Evolutionary conservation across 2,329 filamentous ascomycete genomes (phyloP).

Genomic region (Colletotrichum tropicicola): DNA sequence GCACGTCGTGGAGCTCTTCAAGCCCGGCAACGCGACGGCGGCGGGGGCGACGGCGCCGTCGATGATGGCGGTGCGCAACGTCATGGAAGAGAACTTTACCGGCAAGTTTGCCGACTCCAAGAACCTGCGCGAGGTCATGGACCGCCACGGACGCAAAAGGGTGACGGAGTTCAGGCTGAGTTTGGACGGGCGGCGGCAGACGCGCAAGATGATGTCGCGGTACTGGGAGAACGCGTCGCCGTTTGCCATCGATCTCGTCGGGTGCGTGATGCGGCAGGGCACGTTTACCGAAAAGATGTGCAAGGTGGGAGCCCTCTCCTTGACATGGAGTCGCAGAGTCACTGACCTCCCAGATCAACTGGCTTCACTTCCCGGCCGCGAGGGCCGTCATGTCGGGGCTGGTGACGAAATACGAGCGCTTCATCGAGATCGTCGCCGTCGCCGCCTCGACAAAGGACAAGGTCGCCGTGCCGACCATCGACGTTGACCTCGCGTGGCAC

Average conservation of each 20-base stretch:
- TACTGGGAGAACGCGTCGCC: constrained; percentile 51
- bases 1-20: constrained; percentile 15
- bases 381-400: constrained; percentile 67
- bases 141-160: constrained; percentile 7
- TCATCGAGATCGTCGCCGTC: constrained; percentile 62
- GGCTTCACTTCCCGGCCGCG: constrained; percentile 73
- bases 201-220: constrained; percentile 50
- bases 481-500: constrained; percentile 78
- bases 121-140: constrained; percentile 17
- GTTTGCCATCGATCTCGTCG: constrained; percentile 49
- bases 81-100: constrained; percentile 26
- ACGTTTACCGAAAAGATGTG: constrained; percentile 46
- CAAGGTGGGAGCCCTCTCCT: constrained; percentile 4
- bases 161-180: constrained; percentile 16
- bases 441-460: constrained; percentile 43
- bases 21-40: not conserved
- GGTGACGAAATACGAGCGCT: constrained; percentile 68
- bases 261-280: constrained; percentile 51
- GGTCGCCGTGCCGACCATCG: constrained; percentile 71
- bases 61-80: constrained; percentile 11
- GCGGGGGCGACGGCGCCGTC: no score
- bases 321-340: not conserved
- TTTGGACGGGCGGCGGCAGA: constrained; percentile 38
- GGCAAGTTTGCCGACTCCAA: constrained; percentile 22
- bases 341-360: constrained; percentile 60